Base-by-base conservation (phyloP, 768 basidiomycete species). In the Rhodotorula kratochvilovae region DNA sequence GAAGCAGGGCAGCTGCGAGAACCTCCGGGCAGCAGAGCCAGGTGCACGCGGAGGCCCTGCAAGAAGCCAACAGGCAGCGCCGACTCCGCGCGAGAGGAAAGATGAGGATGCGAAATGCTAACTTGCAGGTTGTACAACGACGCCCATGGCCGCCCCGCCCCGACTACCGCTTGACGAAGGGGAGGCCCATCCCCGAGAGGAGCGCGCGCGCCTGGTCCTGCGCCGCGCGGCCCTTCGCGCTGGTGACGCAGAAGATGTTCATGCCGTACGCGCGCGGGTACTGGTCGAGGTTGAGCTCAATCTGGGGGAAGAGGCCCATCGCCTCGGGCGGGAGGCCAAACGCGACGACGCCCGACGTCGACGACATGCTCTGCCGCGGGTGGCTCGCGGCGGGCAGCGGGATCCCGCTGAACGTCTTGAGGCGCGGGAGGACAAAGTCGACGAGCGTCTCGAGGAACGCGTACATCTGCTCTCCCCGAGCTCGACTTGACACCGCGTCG, bases 401-500 rank as follows among this genome's bases (percentile, higher is more conserved):
- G 73, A 99, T 78, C 39, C 95, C 96, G 19, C 84, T 83, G 82
- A 92, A 99, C 78, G 97, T 94, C 77, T 93, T 86, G 63, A 96
- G 81, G 31, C 95, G 87, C 2, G 95, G 95, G n/a, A 97, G 83
- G 68, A 99, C 95, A 78, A 97, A 96, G 78, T 97, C 92, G 77
- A 88, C 86, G 76, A 99, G 85, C 15, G 87, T 88, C 67, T 87
- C 87, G 67, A 98, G 83, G 81, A 98, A 97, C 76, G 91, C 90
- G 83, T 91, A 97, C 94, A 98, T 97, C 76, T 88, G 87, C 59
- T 89, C 87, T n/a, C 94, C 94, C n/a, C 39, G 76, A 99, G 82
- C 79, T 90, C 90, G 70, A 97, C 92, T 93, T 93, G 73, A 86
- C 91, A 70, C 92, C 92, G n/a, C 29, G 89, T 83, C 0, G 95